Percentiles rank a stretch among this genome's conserved stretches.
Evolutionary conservation across 805 yeast genomes (phyloP).

Genomic region (Metschnikowia cerradonensis): DNA sequence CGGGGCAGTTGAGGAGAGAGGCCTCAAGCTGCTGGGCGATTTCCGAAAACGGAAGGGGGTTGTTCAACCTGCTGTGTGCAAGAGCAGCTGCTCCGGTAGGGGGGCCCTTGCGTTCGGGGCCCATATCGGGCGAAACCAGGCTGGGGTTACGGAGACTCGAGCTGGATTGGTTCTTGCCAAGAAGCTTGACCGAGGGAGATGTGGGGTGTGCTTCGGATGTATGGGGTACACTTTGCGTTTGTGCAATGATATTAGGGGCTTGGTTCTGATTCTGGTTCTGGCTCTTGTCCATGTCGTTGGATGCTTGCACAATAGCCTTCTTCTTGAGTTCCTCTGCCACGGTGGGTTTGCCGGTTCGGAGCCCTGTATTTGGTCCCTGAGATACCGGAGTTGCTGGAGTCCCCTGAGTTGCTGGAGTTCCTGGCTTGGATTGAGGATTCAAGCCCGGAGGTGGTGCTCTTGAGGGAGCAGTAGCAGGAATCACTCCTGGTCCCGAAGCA

Average conservation of each 20-base stretch:
- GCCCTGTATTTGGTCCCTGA: too few species aligned
- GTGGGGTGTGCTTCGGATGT: not conserved
- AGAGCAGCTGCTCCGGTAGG: constrained; percentile 19
- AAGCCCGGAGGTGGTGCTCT: constrained; percentile 20
- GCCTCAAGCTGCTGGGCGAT: constrained; percentile 64
- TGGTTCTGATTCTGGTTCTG: not conserved
- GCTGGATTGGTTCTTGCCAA: constrained; percentile 1
- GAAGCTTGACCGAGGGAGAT: constrained; percentile 1
- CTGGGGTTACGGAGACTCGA: constrained; percentile 2
- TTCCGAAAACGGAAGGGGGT: constrained; percentile 51
- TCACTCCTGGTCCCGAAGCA: too few species aligned
- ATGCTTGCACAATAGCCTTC: constrained; percentile 14
- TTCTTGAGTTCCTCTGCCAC: constrained; percentile 18
- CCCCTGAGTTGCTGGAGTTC: constrained; percentile 9
- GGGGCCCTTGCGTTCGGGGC: not conserved
- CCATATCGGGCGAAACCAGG: constrained; percentile 10
- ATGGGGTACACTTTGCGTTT: too few species aligned
- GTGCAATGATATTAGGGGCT: too few species aligned
- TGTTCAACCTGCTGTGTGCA: constrained; percentile 41
- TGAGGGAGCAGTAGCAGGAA: not conserved
- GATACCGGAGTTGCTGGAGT: too few species aligned
- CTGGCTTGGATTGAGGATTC: constrained; percentile 13
- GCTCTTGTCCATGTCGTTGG: not conserved
- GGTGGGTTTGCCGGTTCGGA: not conserved
- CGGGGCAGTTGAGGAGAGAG: constrained; percentile 86